A percentile compares a stretch with the other conserved stretches of the same genome.
These are phyloP conservation scores for Corylus heterophylla DNA, from an alignment of 306 rosid species.

Conservation along the genomic window DNA sequence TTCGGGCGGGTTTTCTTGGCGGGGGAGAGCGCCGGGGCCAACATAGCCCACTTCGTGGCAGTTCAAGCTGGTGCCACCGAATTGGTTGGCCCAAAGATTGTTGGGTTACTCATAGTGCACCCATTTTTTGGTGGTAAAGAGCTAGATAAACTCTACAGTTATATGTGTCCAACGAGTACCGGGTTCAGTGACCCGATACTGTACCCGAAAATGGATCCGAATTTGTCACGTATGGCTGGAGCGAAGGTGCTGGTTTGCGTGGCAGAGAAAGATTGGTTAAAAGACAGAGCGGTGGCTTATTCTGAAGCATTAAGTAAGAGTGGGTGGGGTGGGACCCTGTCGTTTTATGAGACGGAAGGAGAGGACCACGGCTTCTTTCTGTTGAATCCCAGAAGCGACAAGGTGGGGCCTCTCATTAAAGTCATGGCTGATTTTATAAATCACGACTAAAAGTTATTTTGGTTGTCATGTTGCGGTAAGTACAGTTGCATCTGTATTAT, in stretches of 20 bases:
- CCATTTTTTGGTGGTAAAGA: constrained; percentile 22
- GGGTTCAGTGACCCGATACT: constrained; percentile 17
- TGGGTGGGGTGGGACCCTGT: constrained; percentile 22
- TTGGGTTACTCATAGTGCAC: constrained; percentile 19
- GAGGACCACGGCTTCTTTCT: constrained; percentile 30
- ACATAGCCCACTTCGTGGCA: constrained; percentile 30
- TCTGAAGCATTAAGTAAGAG: constrained; percentile 3
- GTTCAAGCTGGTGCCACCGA: constrained; percentile 21
- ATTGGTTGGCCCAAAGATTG: constrained; percentile 2
- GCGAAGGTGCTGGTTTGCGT: constrained; percentile 24
- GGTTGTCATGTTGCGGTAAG: background rate
- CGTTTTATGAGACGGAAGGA: constrained; percentile 15
- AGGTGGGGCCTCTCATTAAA: background rate
- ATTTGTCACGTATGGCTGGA: constrained; percentile 5
- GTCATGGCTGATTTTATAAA: constrained; percentile 5
- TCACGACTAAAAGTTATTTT: background rate
- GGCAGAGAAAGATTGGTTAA: constrained; percentile 27
- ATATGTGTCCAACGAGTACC: constrained; percentile 6
- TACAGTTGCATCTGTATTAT: too few species aligned
- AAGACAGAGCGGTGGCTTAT: constrained; percentile 19
- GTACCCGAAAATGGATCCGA: constrained; percentile 20
- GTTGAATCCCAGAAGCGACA: constrained; percentile 12
- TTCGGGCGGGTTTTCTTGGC: constrained; percentile 28
- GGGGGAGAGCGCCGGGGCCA: constrained; percentile 36
- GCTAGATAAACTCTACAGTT: constrained; percentile 12